Conservation (phyloP, 2,329 filamentous ascomycete genomes). For the Curvularia verruculosa region DNA sequence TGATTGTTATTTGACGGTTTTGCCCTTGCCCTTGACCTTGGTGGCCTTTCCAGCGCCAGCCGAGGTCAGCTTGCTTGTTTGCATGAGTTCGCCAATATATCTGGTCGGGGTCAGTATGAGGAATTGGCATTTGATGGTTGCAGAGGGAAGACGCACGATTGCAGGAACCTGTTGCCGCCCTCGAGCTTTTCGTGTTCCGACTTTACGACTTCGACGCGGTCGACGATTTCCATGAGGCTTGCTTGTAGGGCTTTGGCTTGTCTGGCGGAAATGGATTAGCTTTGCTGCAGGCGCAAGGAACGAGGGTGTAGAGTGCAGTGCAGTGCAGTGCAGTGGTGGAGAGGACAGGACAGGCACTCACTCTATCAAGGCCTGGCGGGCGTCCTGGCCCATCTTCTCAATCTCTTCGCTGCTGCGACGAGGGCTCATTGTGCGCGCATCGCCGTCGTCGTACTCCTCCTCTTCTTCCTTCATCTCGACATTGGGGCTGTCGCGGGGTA, state of each 20-base stretch:
- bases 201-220: slow-evolving; percentile 92
- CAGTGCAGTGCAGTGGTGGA: not conserved
- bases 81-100: slow-evolving; percentile 96
- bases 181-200: slow-evolving; percentile 96
- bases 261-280: slow-evolving; percentile 55
- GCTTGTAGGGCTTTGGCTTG: slow-evolving; percentile 89
- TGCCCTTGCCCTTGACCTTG: slow-evolving; percentile 53
- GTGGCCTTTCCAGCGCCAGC: slow-evolving; percentile 58
- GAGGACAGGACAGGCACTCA: slow-evolving; percentile 47
- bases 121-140: not conserved
- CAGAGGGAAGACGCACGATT: slow-evolving; percentile 58
- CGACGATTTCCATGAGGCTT: slow-evolving; percentile 85
- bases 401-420: slow-evolving; percentile 88
- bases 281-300: slow-evolving; percentile 3
- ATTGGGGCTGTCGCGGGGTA: slow-evolving; percentile 75
- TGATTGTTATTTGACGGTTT: slow-evolving; percentile 47
- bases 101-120: slow-evolving; percentile 56
- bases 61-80: slow-evolving; percentile 67
- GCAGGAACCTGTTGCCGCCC: slow-evolving; percentile 94
- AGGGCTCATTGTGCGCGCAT: slow-evolving; percentile 94
- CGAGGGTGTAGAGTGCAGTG: not conserved
- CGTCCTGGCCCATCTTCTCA: slow-evolving; percentile 83
- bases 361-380: slow-evolving; percentile 69
- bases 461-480: slow-evolving; percentile 76
- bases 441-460: slow-evolving; percentile 80